A percentile compares a stretch with the other conserved stretches of the same genome.
phyloP scores from a whole-genome alignment of 2,329 filamentous ascomycete species.

The Alternaria brassicae region DNA sequence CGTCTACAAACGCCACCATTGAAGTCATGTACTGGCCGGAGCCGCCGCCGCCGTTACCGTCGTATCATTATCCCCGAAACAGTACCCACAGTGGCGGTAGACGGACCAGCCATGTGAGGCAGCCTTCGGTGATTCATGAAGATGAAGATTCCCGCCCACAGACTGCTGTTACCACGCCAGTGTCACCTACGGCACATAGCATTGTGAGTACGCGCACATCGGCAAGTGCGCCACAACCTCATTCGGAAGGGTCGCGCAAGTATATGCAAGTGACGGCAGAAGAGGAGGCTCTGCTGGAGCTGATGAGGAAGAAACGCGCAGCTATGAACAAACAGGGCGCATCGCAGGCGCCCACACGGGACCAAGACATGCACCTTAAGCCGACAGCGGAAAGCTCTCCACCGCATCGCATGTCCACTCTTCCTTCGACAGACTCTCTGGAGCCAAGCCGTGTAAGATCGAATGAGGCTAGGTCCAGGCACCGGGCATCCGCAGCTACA shows the following conservation, averaged over 20 bases:
- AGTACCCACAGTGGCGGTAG: constrained; percentile 32
- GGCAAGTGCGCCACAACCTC: constrained; percentile 44
- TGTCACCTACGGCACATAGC: constrained; percentile 40
- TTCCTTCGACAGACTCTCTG: constrained; percentile 32
- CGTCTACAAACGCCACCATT: constrained; percentile 49
- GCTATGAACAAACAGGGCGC: constrained; percentile 53
- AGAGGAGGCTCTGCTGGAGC: constrained; percentile 57
- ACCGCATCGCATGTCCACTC: constrained; percentile 34
- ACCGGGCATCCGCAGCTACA: constrained; percentile 25
- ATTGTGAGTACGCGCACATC: constrained; percentile 43
- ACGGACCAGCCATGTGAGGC: constrained; percentile 42
- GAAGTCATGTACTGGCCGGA: constrained; percentile 51
- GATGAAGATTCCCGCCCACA: constrained; percentile 41
- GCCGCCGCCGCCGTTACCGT: constrained; percentile 20
- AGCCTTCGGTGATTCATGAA: constrained; percentile 50
- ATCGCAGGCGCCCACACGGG: constrained; percentile 47
- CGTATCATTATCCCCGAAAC: constrained; percentile 25
- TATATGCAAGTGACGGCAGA: constrained; percentile 59
- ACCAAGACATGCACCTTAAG: constrained; percentile 38
- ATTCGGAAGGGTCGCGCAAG: constrained; percentile 40
- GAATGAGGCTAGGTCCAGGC: constrained; percentile 24
- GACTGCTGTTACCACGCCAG: constrained; percentile 31
- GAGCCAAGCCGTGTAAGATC: constrained; percentile 37
- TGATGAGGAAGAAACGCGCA: constrained; percentile 59
- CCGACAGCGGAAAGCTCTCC: constrained; percentile 22